Conservation (phyloP, 345 rosid genomes). For the Salix udensis region DNA sequence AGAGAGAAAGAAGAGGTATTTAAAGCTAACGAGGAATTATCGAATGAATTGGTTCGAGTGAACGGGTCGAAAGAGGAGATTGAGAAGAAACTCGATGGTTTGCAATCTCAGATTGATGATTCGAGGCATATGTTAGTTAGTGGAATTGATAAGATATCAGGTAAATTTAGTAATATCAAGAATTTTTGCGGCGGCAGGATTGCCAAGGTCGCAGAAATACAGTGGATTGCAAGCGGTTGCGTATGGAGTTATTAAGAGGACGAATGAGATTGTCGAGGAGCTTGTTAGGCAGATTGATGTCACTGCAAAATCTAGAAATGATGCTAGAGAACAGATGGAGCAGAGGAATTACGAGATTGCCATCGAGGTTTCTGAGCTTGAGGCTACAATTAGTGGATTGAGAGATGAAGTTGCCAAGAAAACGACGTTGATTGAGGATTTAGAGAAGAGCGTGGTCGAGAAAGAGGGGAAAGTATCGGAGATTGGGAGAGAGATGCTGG, state of each 20-base stretch:
- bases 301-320: conserved; percentile 64
- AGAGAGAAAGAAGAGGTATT: conserved; percentile 61
- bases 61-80: conserved; percentile 49
- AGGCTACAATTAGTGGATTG: conserved; percentile 71
- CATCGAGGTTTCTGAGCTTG: conserved; percentile 94
- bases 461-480: conserved; percentile 54
- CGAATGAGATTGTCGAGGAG: conserved; percentile 94
- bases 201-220: conserved; percentile 82
- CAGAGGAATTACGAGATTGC: conserved; percentile 97
- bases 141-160: conserved; percentile 91
- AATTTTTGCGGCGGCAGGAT: conserved; percentile 67
- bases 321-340: conserved; percentile 87
- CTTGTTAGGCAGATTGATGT: conserved; percentile 66
- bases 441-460: conserved; percentile 52
- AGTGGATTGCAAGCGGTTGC: conserved; percentile 73
- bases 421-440: conserved; percentile 41
- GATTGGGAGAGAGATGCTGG: conserved; percentile 48
- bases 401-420: conserved; percentile 67
- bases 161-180: conserved; percentile 72
- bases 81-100: conserved; percentile 52
- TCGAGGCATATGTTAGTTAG: conserved; percentile 85
- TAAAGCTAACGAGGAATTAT: conserved; percentile 40
- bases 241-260: conserved; percentile 85
- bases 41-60: conserved; percentile 47
- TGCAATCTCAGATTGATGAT: conserved; percentile 71